Evolutionary conservation across 495 filamentous ascomycete genomes (phyloP), one percentile per base, ranked within the genome.

Genomic region (Annulohypoxylon maeteangense): DNA sequence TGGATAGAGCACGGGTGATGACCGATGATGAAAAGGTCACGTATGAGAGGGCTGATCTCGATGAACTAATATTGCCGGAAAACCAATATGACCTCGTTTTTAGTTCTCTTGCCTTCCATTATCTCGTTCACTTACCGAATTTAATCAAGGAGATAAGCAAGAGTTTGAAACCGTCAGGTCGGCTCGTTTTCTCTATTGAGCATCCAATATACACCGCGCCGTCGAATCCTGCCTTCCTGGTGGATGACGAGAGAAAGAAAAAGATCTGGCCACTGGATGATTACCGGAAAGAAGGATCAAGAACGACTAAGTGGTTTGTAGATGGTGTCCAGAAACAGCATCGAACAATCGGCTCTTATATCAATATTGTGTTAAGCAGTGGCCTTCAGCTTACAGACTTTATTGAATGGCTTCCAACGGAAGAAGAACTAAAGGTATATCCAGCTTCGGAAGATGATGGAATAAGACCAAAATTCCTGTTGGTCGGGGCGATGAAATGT

Each of bases 191-290:
- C 53, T 79, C 77, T 0, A 62, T 81, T 14, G 79, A 81, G 55
- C 81, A 83, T 55, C 79, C 79, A 7, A 75, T 81, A 44, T 78
- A 73, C 45, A 79, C 80, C 53, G 78, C 80, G 10, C 80, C 81
- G 29, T 67, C 68, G 0, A 71, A 59, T 11, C 75, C 70, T 7
- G 55, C 53, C 12, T 68, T 78, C 23, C 47, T 76, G 6, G 27
- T 67, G 14, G 72, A 80, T 45, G 36, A 62, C 31, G 68, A 72
- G 20, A 68, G 60, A 12, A 70, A 58, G 0, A 38, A 60, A 0
- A 55, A 44, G 31, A 61, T 75, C 11, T 83, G 81, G 80, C 78
- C 75, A 20, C 51, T 83, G 36, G 64, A 80, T 65, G 64, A 67
- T 29, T 83, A 83, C 55, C 63, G 77, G 22, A 47, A 32, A 8